Percentiles rank a stretch among this genome's conserved stretches.
These are phyloP conservation scores for Phyllachora maydis DNA, from an alignment of 2,329 filamentous ascomycete genomes.

Conservation along the genomic window DNA sequence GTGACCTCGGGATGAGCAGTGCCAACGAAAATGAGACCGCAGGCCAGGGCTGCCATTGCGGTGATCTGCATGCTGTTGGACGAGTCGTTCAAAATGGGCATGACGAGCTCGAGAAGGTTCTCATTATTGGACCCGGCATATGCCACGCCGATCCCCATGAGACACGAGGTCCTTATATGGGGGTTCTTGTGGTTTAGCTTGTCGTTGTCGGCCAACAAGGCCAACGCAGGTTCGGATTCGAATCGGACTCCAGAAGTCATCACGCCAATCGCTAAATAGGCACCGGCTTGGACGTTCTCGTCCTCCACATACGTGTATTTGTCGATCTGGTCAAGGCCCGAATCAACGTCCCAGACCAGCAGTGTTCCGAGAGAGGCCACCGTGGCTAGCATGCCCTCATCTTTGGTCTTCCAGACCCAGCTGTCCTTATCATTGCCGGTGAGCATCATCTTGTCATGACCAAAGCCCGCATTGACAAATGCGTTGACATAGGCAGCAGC, in stretches of 20 bases:
- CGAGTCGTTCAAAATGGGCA: conserved; percentile 75
- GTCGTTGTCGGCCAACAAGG: conserved; percentile 60
- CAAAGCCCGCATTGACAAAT: conserved; percentile 90
- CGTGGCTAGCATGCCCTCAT: conserved; percentile 92
- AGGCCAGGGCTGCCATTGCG: conserved; percentile 81
- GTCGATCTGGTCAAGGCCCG: conserved; percentile 82
- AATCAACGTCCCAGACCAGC: conserved; percentile 83
- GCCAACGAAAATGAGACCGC: conserved; percentile 82
- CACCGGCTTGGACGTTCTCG: conserved; percentile 70
- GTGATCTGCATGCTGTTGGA: conserved; percentile 84
- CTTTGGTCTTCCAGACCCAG: conserved; percentile 99
- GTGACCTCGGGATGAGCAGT: conserved; percentile 82
- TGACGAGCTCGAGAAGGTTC: conserved; percentile 62
- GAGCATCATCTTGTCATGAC: conserved; percentile 95
- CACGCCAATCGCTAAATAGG: conserved; percentile 83
- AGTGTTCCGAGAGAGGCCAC: conserved; percentile 85
- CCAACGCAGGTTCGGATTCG: conserved; percentile 78
- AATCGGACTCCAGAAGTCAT: conserved; percentile 83
- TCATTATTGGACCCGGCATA: conserved; percentile 91
- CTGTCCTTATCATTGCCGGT: conserved; percentile 71
- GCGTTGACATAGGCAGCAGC: conserved; percentile 93
- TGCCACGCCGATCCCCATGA: conserved; percentile 89
- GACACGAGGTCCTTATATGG: conserved; percentile 59
- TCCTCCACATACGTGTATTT: conserved; percentile 78
- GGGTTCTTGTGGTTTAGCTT: conserved; percentile 64